Percentiles rank a stretch among this genome's conserved stretches.
phyloP scores from a whole-genome alignment of 345 rosid species.

The Draba incana region DNA sequence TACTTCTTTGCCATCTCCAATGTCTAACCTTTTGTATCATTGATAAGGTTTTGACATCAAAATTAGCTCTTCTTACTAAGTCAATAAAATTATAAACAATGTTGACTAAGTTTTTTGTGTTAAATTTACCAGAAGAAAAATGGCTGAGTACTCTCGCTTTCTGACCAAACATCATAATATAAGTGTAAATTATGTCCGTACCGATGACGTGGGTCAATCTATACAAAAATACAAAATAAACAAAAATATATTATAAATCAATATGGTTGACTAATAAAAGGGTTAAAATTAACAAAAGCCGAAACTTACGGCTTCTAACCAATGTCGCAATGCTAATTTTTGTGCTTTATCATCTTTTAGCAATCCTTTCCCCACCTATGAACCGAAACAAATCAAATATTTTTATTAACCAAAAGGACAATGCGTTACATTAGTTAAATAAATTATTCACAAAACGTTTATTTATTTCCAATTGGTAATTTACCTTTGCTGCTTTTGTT shows the following conservation, averaged over 20 bases:
- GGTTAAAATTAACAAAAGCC: not conserved
- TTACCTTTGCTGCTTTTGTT: constrained; percentile 89
- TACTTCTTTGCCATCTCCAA: constrained; percentile 78
- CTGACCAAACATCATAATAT: constrained; percentile 68
- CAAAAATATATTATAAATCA: not conserved
- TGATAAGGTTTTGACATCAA: constrained; percentile 12
- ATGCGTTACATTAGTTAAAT: constrained; percentile 7
- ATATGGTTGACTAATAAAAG: too few relatives aligned
- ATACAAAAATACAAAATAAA: constrained; percentile 2
- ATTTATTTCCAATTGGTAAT: not conserved
- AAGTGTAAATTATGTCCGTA: constrained; percentile 79
- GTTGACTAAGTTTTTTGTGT: constrained; percentile 12
- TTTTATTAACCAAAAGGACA: not conserved
- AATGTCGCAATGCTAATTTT: constrained; percentile 83
- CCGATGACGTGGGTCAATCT: constrained; percentile 89
- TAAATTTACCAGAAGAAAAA: constrained; percentile 71
- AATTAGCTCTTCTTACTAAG: not conserved
- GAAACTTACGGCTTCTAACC: constrained; percentile 95
- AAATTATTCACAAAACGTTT: not conserved
- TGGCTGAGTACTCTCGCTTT: constrained; percentile 62
- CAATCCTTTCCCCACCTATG: constrained; percentile 90
- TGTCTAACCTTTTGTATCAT: constrained; percentile 62
- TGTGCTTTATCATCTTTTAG: constrained; percentile 86
- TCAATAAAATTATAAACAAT: not conserved
- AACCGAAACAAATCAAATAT: not conserved